Base-by-base conservation (phyloP, 495 filamentous ascomycete species). In the Entonaema liquescens region DNA sequence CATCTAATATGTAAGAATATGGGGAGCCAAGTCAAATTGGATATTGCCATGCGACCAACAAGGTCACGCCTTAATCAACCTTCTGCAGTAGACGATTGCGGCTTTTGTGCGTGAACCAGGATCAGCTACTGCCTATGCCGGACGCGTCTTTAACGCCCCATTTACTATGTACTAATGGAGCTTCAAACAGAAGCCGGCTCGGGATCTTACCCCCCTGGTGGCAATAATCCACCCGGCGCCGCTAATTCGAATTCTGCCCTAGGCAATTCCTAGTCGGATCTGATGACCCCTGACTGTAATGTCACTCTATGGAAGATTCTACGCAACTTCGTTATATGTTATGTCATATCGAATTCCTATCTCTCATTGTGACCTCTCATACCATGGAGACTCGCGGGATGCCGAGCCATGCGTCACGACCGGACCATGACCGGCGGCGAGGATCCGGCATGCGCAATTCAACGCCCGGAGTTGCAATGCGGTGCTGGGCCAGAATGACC, bases 91-190 rank as follows among this genome's bases (percentile, higher is more conserved):
- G 59, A 29, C 26, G 36, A 61, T 53, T 72, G 70, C 70, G 70
- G 3, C 65, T 72, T 72, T 72, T 72, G 70, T 72, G 70, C 70
- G 64, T 65, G 63, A 56, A 67, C 63, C 19, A 55, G 58, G 36
- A 57, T 65, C 44, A 21, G 21, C n/a, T 28, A 29, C 17, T 33
- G 31, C 31, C 31, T 33, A 9, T 33, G 52, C 26, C 28, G 17
- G 42, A 21, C 42, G 17, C 17, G 7, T 47, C 17, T 3, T 47
- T 47, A 47, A 65, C 50, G 49, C 59, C 36, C 36, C 25, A 65
- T 60, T 56, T n/a, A 49, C 54, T 11, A 65, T 60, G 50, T n/a
- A 49, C 54, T 11, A 42, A 50, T 50, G 47, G 19, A 50, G 47
- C 23, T 52, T 28, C 21, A 23, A 70, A 61, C 62, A 63, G 68